Conservation (phyloP, 2,329 filamentous ascomycete species). For the Cephalotrichum gorgonifer region DNA sequence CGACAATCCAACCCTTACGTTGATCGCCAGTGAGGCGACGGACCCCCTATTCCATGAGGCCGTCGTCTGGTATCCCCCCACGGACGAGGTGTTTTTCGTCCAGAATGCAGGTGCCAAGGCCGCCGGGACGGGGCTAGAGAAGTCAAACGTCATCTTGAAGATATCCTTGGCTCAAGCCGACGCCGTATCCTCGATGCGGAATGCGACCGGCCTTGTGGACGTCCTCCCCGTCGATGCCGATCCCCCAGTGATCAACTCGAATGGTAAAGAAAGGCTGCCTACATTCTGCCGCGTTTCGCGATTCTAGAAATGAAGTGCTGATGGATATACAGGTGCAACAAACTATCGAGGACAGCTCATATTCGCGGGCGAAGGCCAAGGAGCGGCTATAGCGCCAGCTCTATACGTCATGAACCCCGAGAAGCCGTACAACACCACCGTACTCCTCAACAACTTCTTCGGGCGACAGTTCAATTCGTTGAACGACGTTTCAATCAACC, state of each 20-base stretch:
- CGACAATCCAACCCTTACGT: constrained; percentile 33
- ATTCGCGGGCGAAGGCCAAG: constrained; percentile 39
- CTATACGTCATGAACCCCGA: constrained; percentile 31
- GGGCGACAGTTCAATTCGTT: constrained; percentile 50
- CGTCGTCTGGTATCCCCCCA: constrained; percentile 37
- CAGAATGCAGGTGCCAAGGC: constrained; percentile 36
- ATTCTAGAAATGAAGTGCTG: not conserved
- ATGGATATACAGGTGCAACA: constrained; percentile 27
- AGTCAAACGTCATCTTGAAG: constrained; percentile 39
- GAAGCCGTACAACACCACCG: constrained; percentile 39
- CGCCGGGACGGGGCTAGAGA: constrained; percentile 38
- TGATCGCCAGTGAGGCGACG: constrained; percentile 31
- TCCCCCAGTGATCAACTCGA: constrained; percentile 37
- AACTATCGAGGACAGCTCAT: constrained; percentile 39
- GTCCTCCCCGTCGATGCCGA: constrained; percentile 29
- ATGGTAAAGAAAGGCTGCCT: too few relatives aligned
- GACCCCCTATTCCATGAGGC: constrained; percentile 46
- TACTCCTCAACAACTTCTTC: constrained; percentile 48
- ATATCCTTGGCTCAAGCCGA: constrained; percentile 33
- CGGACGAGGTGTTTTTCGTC: constrained; percentile 43
- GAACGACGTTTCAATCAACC: constrained; percentile 46
- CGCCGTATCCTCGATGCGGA: constrained; percentile 18
- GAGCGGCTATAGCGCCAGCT: constrained; percentile 25
- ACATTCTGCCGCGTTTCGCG: too few relatives aligned
- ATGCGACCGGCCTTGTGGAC: constrained; percentile 27